These are phyloP conservation scores for Aquilaria sinensis DNA, from an alignment of 345 rosid species.

Conservation along the genomic window DNA sequence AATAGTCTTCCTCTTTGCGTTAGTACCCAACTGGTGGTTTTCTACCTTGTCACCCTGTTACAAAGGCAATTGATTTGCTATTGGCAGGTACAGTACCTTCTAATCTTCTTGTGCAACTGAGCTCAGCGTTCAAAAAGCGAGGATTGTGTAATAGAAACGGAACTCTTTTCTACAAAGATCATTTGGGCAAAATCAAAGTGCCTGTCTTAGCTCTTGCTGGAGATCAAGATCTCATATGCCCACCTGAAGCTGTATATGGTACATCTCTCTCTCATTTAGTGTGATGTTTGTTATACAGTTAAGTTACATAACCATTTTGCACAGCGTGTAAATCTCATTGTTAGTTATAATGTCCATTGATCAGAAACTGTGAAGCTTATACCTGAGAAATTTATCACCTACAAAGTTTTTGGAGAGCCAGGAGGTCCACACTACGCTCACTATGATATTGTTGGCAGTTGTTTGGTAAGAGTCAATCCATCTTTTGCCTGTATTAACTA, in stretches of 20 bases:
- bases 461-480: conserved; percentile 38
- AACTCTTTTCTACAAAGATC: conserved; percentile 62
- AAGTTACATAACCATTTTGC: too few relatives aligned
- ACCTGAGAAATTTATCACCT: conserved; percentile 47
- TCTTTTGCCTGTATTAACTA: neutral
- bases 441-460: conserved; percentile 69
- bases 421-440: conserved; percentile 83
- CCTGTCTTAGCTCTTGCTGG: conserved; percentile 80
- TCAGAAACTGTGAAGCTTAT: conserved; percentile 77
- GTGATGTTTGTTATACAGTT: too few relatives aligned
- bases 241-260: conserved; percentile 87
- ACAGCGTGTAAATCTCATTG: too few relatives aligned
- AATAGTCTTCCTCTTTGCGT: too few relatives aligned
- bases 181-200: conserved; percentile 55
- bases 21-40: too few relatives aligned
- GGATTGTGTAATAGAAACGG: conserved; percentile 63
- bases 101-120: conserved; percentile 65
- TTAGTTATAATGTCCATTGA: conserved; percentile 9
- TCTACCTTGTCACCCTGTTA: too few relatives aligned
- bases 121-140: conserved; percentile 49
- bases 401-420: conserved; percentile 69
- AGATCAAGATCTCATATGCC: conserved; percentile 76
- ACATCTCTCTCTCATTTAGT: neutral
- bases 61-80: neutral
- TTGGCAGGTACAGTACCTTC: conserved; percentile 65